These are phyloP conservation scores for Pichia sorboxylosa DNA, from an alignment of 1,139 yeast genomes.

Conservation along the genomic window DNA sequence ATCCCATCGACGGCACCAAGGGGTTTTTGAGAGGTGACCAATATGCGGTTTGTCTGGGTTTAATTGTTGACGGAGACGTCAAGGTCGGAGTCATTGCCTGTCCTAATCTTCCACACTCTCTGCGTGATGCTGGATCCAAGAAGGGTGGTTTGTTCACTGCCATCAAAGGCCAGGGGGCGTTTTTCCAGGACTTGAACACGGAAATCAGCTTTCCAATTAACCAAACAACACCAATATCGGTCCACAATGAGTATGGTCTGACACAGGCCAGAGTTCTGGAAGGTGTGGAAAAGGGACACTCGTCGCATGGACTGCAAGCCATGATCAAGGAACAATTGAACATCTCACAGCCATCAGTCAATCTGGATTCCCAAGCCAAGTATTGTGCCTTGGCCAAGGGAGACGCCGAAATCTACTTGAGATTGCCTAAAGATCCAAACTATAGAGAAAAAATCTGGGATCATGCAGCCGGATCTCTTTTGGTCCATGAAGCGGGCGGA, in stretches of 20 bases:
- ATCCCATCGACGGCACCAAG: slow-evolving; percentile 96
- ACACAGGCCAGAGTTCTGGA: slow-evolving; percentile 64
- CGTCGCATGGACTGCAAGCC: slow-evolving; percentile 82
- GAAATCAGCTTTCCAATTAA: slow-evolving; percentile 29
- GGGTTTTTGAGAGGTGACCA: slow-evolving; percentile 95
- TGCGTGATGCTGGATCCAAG: slow-evolving; percentile 25
- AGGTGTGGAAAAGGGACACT: slow-evolving; percentile 95
- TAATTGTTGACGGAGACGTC: slow-evolving; percentile 75
- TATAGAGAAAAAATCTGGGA: slow-evolving; percentile 97
- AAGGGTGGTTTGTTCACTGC: slow-evolving; percentile 73
- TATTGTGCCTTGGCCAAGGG: slow-evolving; percentile 88
- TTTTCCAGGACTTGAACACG: slow-evolving; percentile 35
- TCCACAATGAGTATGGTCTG: slow-evolving; percentile 35
- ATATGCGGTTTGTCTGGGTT: slow-evolving; percentile 88
- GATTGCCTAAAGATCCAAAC: slow-evolving; percentile 65
- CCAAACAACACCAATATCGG: slow-evolving; percentile 24
- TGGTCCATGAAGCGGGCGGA: slow-evolving; percentile 88
- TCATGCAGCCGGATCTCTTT: slow-evolving; percentile 89
- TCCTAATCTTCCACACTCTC: slow-evolving; percentile 65
- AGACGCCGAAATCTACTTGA: slow-evolving; percentile 80
- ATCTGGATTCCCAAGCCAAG: slow-evolving; percentile 91
- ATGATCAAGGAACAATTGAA: slow-evolving; percentile 56
- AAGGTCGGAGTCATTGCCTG: slow-evolving; percentile 91
- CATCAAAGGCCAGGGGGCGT: slow-evolving; percentile 63
- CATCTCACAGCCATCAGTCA: slow-evolving; percentile 43